Evolutionary conservation across 2,329 filamentous ascomycete species (phyloP), one percentile per base, ranked within the genome.

Genomic region (Alternaria postmessia): DNA sequence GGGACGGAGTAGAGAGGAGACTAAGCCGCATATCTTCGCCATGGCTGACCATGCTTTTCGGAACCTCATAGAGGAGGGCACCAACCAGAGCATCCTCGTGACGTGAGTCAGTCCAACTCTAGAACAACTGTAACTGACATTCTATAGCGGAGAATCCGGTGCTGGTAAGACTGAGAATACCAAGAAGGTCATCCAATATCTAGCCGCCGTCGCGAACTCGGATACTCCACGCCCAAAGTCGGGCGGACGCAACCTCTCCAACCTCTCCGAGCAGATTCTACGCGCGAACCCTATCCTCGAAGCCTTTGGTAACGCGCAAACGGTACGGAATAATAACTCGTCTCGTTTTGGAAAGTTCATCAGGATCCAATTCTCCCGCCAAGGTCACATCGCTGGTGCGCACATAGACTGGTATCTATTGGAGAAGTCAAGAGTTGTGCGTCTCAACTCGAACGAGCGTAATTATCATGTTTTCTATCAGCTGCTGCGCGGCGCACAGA

Each of bases 391-490:
- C 67, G 91, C 91, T 4, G 96, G 96, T 36, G 95, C 95, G 22
- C 97, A 93, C 80, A 98, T 99, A 67, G 94, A 99, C 77, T 99
- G 95, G 95, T 99, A 98, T 79, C 85, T 99, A 0, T 83, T 99
- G 14, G 95, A 99, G 75, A 99, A 99, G 79, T 99, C 95, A n/a
- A 88, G 95, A 69, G 95, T 99, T 7, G 94, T 99, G 20, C 90
- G 89, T 42, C 87, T 97, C 62, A 97, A 96, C 73, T 76, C 87
- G 0, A 91, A 93, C 57, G 95, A 99, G 81, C 89, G 95, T 54
- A 99, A 96, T 73, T 99, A 99, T 76, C 95, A 99, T 77, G 85
- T 99, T 57, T 99, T 99, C 78, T 99, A 99, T 75, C 96, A 99
- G 79, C 85, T 99, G 16, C 83, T 99, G 4, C 91, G 91, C 68